Evolutionary conservation across 306 rosid species (phyloP), one percentile per base, ranked within the genome.

Genomic region (Chamaecrista fasciculata): DNA sequence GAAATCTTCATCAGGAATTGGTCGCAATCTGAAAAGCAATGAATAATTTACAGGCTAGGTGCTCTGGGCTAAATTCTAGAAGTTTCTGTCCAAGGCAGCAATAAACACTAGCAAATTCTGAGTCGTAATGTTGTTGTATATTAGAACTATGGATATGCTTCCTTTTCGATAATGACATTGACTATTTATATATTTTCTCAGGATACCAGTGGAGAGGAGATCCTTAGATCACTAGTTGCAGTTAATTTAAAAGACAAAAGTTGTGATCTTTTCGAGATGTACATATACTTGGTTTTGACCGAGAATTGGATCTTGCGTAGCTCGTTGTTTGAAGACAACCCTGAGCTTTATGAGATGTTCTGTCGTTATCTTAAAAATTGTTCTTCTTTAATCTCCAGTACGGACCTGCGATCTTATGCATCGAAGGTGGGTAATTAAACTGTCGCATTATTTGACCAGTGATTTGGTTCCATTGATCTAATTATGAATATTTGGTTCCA

Each of bases 331-430:
- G 84, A 73, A 44, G 78, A 66, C 81, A 81, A 84, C 71, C 83
- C 72, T 29, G 83, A 67, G 15, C 70, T 82, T 42, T 61, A 75
- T 52, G 92, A 87, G 75, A 83, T 84, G 96, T 88, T 89, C 85
- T 71, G 83, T 31, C 79, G 65, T 18, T 91, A 47, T 69, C 84
- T 90, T 39, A 64, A 80, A 81, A 77, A 84, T 59, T 94, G 97
- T 77, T 88, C 92, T 61, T 85, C 76, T 79, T 83, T 83, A 42
- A 90, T 94, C 65, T 60, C 91, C 65, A 85, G 87, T 34, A 83
- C 97, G 0, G 96, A 94, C 76, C 80, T 94, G 74, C 84, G 98
- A 67, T 62, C 92, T 15, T 86, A 78, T 70, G 92, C 98, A 33
- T 71, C 98, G 2, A 88, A 88, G 98, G 97, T 94, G 46, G 9